Evolutionary conservation across 1,139 yeast species (phyloP).

Genomic region (Wickerhamiella infanticola): DNA sequence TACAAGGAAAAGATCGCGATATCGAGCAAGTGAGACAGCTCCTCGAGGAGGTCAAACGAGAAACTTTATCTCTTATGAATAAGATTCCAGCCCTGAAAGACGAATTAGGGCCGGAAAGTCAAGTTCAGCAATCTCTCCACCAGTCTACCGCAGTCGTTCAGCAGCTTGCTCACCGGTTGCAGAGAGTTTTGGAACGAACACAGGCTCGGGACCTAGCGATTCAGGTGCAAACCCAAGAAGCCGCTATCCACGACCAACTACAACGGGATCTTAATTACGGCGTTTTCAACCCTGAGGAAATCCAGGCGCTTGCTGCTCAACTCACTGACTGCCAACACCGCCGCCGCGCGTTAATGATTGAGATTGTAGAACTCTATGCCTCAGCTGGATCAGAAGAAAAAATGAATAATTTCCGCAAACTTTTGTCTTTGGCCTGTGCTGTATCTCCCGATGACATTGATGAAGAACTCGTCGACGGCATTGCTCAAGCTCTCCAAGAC

Average conservation of each 20-base stretch:
- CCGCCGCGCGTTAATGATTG: slow-evolving; percentile 31
- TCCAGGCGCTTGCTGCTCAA: slow-evolving; percentile 25
- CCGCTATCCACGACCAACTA: slow-evolving; percentile 23
- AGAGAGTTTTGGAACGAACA: slow-evolving; percentile 35
- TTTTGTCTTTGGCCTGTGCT: slow-evolving; percentile 74
- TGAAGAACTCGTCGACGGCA: slow-evolving; percentile 40
- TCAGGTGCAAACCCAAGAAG: slow-evolving; percentile 33
- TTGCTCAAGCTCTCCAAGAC: slow-evolving; percentile 29
- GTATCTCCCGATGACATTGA: slow-evolving; percentile 69
- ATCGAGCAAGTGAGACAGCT: slow-evolving; percentile 30
- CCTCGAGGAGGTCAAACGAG: slow-evolving; percentile 28
- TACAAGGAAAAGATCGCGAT: slow-evolving; percentile 36
- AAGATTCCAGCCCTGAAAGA: slow-evolving; percentile 22
- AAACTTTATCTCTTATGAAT: slow-evolving; percentile 22
- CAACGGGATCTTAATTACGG: slow-evolving; percentile 12
- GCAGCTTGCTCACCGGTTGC: slow-evolving; percentile 25
- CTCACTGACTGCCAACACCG: slow-evolving; percentile 34
- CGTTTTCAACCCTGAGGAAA: slow-evolving; percentile 11
- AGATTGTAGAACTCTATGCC: slow-evolving; percentile 33
- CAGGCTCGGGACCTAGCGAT: slow-evolving; percentile 40
- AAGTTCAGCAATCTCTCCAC: slow-evolving; percentile 16
- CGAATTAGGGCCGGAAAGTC: slow-evolving; percentile 20
- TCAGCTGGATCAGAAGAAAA: slow-evolving; percentile 35
- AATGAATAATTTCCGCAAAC: slow-evolving; percentile 65
- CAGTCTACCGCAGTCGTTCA: slow-evolving; percentile 20